Percentiles rank a stretch among this genome's conserved stretches.
Conservation (phyloP, 306 rosid genomes). For the Boehmeria nivea region DNA sequence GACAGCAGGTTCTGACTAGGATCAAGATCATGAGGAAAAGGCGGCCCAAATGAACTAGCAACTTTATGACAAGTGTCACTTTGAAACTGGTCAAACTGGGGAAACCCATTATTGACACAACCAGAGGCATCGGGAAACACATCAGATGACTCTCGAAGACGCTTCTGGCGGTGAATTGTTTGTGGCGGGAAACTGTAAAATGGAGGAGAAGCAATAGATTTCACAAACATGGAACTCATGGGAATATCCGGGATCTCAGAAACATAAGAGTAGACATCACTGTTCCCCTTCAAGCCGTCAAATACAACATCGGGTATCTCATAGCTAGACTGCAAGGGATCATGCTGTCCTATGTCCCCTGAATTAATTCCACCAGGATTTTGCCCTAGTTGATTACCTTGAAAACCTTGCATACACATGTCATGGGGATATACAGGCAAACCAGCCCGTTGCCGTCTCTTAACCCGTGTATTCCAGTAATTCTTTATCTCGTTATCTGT, state of each 20-base stretch:
- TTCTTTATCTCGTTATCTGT: conserved; percentile 99
- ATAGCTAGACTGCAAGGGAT: conserved; percentile 40
- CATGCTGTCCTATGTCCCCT: conserved; percentile 41
- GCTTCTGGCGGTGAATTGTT: conserved; percentile 53
- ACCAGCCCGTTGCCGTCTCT: conserved; percentile 89
- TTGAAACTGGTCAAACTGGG: conserved; percentile 40
- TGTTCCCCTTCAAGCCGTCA: conserved; percentile 50
- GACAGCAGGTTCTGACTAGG: conserved; percentile 41
- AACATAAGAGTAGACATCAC: conserved; percentile 43
- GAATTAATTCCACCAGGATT: conserved; percentile 36
- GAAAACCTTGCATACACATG: conserved; percentile 45
- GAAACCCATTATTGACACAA: conserved; percentile 36
- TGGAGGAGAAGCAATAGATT: conserved; percentile 61
- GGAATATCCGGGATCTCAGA: conserved; percentile 49
- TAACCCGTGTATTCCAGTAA: conserved; percentile 95
- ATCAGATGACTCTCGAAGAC: conserved; percentile 51
- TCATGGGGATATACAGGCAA: conserved; percentile 92
- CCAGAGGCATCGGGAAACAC: conserved; percentile 47
- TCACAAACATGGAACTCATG: conserved; percentile 41
- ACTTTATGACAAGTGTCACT: conserved; percentile 41
- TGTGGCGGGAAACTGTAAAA: conserved; percentile 44
- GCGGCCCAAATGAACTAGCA: conserved; percentile 42
- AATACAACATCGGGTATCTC: conserved; percentile 59
- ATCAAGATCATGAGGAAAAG: conserved; percentile 48
- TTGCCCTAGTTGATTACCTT: conserved; percentile 47